Conservation (phyloP, 176 grass and related monocot genomes). For the Ensete glaucum region DNA sequence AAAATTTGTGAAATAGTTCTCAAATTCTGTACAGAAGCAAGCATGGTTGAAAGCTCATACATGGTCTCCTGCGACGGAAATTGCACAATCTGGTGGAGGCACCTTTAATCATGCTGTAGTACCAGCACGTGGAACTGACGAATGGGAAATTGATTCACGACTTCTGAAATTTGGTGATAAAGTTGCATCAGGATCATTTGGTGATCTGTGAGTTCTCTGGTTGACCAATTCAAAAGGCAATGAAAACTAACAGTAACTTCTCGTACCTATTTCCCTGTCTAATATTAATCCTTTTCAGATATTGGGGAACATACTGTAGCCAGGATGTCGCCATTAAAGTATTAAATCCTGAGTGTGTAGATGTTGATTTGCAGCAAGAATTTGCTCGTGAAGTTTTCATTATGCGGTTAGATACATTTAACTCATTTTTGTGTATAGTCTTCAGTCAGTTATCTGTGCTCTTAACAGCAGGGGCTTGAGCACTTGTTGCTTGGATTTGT, state of each 20-base stretch:
- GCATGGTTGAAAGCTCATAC: constrained; percentile 29
- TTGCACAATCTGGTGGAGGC: constrained; percentile 26
- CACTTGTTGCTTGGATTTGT: too few species aligned
- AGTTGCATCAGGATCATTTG: constrained; percentile 66
- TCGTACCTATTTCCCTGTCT: constrained; percentile 28
- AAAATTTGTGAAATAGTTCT: neutral
- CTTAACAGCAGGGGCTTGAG: too few species aligned
- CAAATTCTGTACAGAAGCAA: constrained; percentile 39
- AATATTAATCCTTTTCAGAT: constrained; percentile 38
- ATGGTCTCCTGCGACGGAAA: constrained; percentile 35
- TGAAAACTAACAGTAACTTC: constrained; percentile 3
- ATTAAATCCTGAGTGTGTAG: constrained; percentile 63
- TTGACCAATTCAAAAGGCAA: constrained; percentile 5
- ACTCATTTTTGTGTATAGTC: too few species aligned
- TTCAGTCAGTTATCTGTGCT: too few species aligned
- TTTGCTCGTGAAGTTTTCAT: constrained; percentile 95
- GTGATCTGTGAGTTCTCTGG: constrained; percentile 64
- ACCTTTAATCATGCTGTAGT: constrained; percentile 44
- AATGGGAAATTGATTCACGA: constrained; percentile 73
- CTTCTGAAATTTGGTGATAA: constrained; percentile 74
- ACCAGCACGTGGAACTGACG: constrained; percentile 65
- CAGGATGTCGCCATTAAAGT: constrained; percentile 96
- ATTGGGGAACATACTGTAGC: constrained; percentile 70
- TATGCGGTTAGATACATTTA: constrained; percentile 41
- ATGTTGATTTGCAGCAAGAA: constrained; percentile 71